Evolutionary conservation across 1,139 yeast genomes (phyloP), one percentile per base, ranked within the genome.

Genomic region (Scheffersomyces stambukii): DNA sequence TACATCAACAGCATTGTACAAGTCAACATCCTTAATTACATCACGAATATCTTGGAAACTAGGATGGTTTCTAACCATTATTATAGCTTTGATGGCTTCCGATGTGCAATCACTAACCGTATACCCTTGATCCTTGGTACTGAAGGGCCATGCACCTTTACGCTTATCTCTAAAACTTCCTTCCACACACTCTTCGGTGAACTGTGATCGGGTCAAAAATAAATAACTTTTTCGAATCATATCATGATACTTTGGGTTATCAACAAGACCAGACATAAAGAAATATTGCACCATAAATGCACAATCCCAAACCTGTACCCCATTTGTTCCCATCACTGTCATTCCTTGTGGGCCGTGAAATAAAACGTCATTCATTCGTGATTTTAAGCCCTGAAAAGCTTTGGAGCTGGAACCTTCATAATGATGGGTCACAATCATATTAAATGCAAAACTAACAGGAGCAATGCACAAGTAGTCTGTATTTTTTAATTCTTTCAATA

Each of bases 71-170:
- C 77, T 78, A 1, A 89, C 94, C 96, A 91, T 88, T 5, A 91
- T 69, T 9, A 93, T 83, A 0, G 98, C 96, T 52, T 91, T 91
- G 39, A 89, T 63, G 0, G 97, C 88, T 54, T 93, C 98, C 0
- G 98, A 95, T 0, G 98, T 89, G 57, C 98, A 91, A 53, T 93
- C 99, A 46, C 94, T 79, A 2, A 93, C 99, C 0, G 95, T 83
- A 48, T 89, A 93, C 0, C 99, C 99, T 57, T 93, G 98, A 10
- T 83, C 81, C 47, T 88, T 86, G 0, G 97, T 93, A 29, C 95
- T 84, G 51, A 91, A 93, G 0, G 97, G 96, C 93, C 96, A 93
- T 0, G 86, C 95, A n/a, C 98, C 99, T 28, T 67, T 69, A 32
- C 98, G 67, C 36, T 69, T 72, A 48, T 91, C 97, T 44, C 98